Percentiles rank a stretch among this genome's conserved stretches.
Evolutionary conservation across 139 green algal genomes (phyloP).

Genomic region (Tetraselmis chui): DNA sequence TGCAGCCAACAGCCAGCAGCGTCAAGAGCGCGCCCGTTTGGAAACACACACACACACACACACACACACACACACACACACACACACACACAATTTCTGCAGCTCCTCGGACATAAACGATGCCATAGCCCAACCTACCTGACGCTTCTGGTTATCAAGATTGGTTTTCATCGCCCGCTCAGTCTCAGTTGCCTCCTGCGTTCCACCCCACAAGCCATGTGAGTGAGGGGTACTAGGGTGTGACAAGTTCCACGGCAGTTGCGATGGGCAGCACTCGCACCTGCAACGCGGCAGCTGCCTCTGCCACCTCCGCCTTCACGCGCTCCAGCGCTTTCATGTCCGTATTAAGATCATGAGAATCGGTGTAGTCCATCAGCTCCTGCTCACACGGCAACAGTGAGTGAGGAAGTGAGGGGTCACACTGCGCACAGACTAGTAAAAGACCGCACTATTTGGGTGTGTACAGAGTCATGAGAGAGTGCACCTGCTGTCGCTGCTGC

Average conservation of each 20-base stretch:
- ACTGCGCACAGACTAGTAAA: no score
- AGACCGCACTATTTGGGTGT: no score
- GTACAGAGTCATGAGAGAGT: no score
- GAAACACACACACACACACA: no score
- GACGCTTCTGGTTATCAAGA: neutral
- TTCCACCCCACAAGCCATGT: no score
- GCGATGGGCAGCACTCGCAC: neutral
- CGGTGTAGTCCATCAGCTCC: neutral
- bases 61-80: no score
- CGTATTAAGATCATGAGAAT: neutral
- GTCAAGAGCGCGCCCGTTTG: no score
- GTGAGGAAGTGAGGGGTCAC: no score
- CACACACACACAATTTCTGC: no score
- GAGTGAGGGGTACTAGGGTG: no score
- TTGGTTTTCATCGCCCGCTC: slow-evolving; percentile 4
- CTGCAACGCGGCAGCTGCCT: slow-evolving; percentile 1
- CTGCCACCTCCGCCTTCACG: slow-evolving; percentile 11
- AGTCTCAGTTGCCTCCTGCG: neutral
- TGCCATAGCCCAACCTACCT: slow-evolving; percentile 1
- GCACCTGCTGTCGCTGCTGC: neutral
- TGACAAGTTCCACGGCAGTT: no score
- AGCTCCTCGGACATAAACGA: neutral
- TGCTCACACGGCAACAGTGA: no score
- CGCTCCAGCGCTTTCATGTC: neutral
- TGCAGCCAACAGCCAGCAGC: neutral